Evolutionary conservation across 345 rosid species (phyloP), one percentile per base, ranked within the genome.

Genomic region (Salix koriyanagi): DNA sequence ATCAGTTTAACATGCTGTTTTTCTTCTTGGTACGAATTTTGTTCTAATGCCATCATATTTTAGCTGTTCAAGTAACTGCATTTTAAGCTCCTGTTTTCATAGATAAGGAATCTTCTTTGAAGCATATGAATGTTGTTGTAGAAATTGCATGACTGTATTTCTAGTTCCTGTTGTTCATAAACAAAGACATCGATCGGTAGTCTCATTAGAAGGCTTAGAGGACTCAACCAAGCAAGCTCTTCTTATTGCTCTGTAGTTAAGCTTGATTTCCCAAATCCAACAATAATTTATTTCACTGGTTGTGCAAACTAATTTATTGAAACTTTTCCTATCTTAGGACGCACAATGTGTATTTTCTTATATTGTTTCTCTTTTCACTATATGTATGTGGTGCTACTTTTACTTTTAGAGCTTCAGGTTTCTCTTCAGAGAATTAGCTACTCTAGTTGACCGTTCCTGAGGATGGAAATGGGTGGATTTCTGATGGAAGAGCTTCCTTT

Each of bases 381-480:
- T 28, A 50, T 39, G 78, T 28, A 21, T 21, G 42, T 60, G 32
- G 69, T 73, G n/a, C 61, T 68, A 28, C 18, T 68, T 56, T 76
- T 25, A 23, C 76, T 69, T 41, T 73, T 70, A 64, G 34, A 68
- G 23, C 52, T 13, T 42, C n/a, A 72, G 69, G 25, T 77, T 65
- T 69, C 44, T 76, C 48, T 75, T 79, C 65, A 91, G 98, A 78
- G 99, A 95, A 86, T 79, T 93, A 81, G 82, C 86, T 65, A 69
- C 85, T 73, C 84, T 95, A 76, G 96, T 91, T 65, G 98, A 93
- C 87, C 89, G 70, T 76, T 91, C 98, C 58, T 93, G 98, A 90
- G 91, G 83, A 95, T 93, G 96, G 92, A 90, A 78, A 90, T 92
- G 90, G 97, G 92, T 50, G 98, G 98, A 80, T 76, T 86, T 83